Percentiles rank a stretch among this genome's conserved stretches.
These are phyloP conservation scores for Penicillium dipodomyicola DNA, from an alignment of 495 filamentous ascomycete genomes.

Conservation along the genomic window DNA sequence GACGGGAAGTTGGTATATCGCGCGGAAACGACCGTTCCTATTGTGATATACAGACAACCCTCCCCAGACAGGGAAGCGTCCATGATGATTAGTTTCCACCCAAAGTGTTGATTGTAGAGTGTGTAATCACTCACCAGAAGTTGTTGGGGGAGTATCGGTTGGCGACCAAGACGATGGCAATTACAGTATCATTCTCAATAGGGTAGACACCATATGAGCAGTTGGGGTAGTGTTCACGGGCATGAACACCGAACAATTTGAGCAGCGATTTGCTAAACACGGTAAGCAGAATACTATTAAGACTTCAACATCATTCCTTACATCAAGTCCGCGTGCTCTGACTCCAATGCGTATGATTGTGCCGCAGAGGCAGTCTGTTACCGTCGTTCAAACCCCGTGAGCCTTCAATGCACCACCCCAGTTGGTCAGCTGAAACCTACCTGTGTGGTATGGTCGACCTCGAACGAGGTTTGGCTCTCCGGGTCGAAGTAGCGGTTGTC, in stretches of 20 bases:
- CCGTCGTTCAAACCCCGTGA: slow-evolving; percentile 5
- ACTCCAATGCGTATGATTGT: slow-evolving; percentile 79
- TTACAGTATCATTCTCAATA: slow-evolving; percentile 65
- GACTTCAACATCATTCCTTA: slow-evolving; percentile 35
- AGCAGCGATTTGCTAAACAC: slow-evolving; percentile 60
- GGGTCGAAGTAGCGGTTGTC: slow-evolving; percentile 83
- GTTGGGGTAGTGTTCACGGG: slow-evolving; percentile 84
- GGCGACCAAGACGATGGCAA: slow-evolving; percentile 82
- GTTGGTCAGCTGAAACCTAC: slow-evolving; percentile 34
- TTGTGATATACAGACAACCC: neutral
- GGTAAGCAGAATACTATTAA: slow-evolving; percentile 10
- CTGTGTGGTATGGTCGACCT: slow-evolving; percentile 81
- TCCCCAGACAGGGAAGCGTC: slow-evolving; percentile 3
- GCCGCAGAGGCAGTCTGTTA: slow-evolving; percentile 75
- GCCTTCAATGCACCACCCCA: slow-evolving; percentile 3
- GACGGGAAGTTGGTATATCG: slow-evolving; percentile 69
- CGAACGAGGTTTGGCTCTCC: slow-evolving; percentile 80
- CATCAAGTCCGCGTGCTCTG: slow-evolving; percentile 75
- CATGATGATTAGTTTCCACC: slow-evolving; percentile 11
- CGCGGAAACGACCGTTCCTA: slow-evolving; percentile 96
- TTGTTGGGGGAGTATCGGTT: slow-evolving; percentile 98
- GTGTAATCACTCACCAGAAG: slow-evolving; percentile 67
- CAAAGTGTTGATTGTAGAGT: neutral
- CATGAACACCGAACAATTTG: slow-evolving; percentile 72
- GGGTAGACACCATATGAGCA: slow-evolving; percentile 78